phyloP scores from a whole-genome alignment of 768 basidiomycete genomes.

The Suillus plorans region DNA sequence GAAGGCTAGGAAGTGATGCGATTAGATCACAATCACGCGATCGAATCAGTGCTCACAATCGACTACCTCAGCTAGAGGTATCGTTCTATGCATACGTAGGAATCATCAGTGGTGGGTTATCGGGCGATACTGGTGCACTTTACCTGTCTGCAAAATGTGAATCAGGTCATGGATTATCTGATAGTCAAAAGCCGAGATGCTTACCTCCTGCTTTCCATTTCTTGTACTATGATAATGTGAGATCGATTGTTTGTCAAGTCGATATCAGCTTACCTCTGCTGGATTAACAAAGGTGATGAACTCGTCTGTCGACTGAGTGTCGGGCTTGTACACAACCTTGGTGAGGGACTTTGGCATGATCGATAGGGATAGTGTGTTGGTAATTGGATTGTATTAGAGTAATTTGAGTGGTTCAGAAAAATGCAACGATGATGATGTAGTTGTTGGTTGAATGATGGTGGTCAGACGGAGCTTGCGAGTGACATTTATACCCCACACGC shows the following conservation, averaged over 20 bases:
- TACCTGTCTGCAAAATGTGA: slow-evolving; percentile 61
- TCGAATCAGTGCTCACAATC: slow-evolving; percentile 55
- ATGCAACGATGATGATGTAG: neutral
- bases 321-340: slow-evolving; percentile 81
- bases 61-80: slow-evolving; percentile 75
- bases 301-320: slow-evolving; percentile 69
- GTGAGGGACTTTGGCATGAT: slow-evolving; percentile 49
- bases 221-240: slow-evolving; percentile 49
- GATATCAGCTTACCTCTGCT: slow-evolving; percentile 49
- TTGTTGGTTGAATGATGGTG: neutral
- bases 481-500: slow-evolving; percentile 8
- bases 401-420: slow-evolving; percentile 15
- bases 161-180: slow-evolving; percentile 11
- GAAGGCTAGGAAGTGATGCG: slow-evolving; percentile 50
- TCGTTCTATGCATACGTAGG: slow-evolving; percentile 42
- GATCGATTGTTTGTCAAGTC: slow-evolving; percentile 10
- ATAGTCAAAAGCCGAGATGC: slow-evolving; percentile 18
- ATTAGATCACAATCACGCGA: neutral
- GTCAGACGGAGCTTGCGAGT: neutral
- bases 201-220: slow-evolving; percentile 82
- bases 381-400: slow-evolving; percentile 7
- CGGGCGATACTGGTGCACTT: slow-evolving; percentile 19
- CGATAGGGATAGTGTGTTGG: slow-evolving; percentile 12
- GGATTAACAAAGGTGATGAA: slow-evolving; percentile 69
- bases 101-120: slow-evolving; percentile 14